Conservation (phyloP, 1,139 yeast species). For the Yamadazyma sp. region DNA sequence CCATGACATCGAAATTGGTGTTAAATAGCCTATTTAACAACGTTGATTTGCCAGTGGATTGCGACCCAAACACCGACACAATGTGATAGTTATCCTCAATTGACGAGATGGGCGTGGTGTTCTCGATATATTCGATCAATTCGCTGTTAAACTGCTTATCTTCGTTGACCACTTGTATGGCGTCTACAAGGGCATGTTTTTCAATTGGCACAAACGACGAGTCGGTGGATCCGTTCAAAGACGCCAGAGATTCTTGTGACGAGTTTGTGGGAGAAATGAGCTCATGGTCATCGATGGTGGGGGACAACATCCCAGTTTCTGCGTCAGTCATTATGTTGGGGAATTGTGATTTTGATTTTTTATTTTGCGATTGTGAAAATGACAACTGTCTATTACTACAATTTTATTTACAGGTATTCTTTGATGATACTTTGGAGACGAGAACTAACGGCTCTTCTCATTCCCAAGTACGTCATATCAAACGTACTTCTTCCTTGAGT, state of each 20-base stretch:
- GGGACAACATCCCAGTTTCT: conserved; percentile 3
- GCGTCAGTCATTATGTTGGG: conserved; percentile 1
- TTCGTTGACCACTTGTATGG: conserved; percentile 81
- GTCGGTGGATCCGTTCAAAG: conserved; percentile 28
- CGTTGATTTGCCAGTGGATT: conserved; percentile 94
- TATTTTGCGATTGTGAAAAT: conserved; percentile 1
- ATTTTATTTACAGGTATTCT: conserved; percentile 3
- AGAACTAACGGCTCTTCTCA: conserved; percentile 58
- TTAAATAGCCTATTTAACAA: conserved; percentile 80
- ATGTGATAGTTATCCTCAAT: conserved; percentile 81
- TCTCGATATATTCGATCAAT: conserved; percentile 39
- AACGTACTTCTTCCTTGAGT: conserved; percentile 90
- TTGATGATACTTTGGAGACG: conserved; percentile 22
- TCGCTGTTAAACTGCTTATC: conserved; percentile 57
- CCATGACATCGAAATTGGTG: conserved; percentile 91
- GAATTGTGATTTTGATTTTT: background rate
- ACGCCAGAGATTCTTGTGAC: conserved; percentile 25
- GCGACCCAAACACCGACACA: conserved; percentile 95
- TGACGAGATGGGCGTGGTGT: conserved; percentile 24
- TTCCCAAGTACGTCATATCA: conserved; percentile 74
- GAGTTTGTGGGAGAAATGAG: conserved; percentile 14
- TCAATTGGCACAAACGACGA: conserved; percentile 48
- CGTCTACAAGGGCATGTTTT: conserved; percentile 31
- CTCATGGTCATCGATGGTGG: conserved; percentile 1
- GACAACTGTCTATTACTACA: too few species aligned